Evolutionary conservation across 1,284 basidiomycete species (phyloP).

Genomic region (Coniophora puteana): DNA sequence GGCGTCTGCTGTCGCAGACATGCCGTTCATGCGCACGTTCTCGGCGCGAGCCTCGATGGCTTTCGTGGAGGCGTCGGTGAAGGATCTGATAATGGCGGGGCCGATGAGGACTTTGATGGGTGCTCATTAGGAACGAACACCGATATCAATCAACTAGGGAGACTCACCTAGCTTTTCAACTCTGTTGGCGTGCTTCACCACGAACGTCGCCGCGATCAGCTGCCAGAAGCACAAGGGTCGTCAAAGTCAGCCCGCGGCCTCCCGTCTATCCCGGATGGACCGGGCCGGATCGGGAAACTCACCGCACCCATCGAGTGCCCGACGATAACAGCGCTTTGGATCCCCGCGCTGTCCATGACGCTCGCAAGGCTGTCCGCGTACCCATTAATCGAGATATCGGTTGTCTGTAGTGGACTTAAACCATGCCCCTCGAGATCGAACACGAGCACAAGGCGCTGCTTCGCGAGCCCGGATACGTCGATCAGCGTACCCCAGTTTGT

Average conservation of each 20-base stretch:
- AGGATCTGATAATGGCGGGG: conserved; percentile 3
- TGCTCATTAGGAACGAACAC: too few species aligned
- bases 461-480: conserved; percentile 1
- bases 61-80: conserved; percentile 1
- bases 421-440: conserved; percentile 18
- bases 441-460: conserved; percentile 7
- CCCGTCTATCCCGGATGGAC: too few species aligned
- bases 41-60: conserved; percentile 4
- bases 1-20: conserved; percentile 11
- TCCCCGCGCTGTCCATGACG: conserved; percentile 3
- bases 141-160: too few species aligned
- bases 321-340: conserved; percentile 3
- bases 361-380: conserved; percentile 7
- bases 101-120: conserved; percentile 4
- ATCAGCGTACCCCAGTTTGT: conserved; percentile 12
- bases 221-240: neutral
- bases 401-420: conserved; percentile 5
- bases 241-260: neutral
- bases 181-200: neutral
- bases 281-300: too few species aligned
- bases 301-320: conserved; percentile 5
- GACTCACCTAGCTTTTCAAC: conserved; percentile 4
- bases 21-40: conserved; percentile 4
- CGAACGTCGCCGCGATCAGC: conserved; percentile 4
- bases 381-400: conserved; percentile 5